These are phyloP conservation scores for Angomonas ambiguus DNA, from an alignment of 208 protist genomes.

Conservation along the genomic window DNA sequence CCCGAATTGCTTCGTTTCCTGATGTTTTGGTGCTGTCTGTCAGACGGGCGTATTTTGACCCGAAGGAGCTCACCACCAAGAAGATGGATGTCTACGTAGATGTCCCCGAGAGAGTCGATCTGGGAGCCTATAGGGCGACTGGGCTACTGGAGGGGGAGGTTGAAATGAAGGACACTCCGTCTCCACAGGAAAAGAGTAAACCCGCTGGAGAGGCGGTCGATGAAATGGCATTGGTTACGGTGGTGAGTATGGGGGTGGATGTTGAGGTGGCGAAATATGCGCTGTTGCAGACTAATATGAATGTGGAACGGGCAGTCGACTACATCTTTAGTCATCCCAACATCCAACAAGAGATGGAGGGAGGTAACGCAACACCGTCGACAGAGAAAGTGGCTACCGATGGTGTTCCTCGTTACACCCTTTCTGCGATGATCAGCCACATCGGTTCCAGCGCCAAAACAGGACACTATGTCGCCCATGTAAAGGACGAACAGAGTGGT, in stretches of 20 bases:
- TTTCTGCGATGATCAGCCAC: constrained; percentile 90
- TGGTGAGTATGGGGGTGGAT: constrained; percentile 90
- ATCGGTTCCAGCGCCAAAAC: constrained; percentile 83
- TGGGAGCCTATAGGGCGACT: constrained; percentile 48
- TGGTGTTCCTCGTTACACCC: constrained; percentile 56
- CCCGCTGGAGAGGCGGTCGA: constrained; percentile 26
- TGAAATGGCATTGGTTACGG: constrained; percentile 63
- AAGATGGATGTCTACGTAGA: constrained; percentile 90
- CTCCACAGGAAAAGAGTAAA: constrained; percentile 3
- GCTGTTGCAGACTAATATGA: constrained; percentile 82
- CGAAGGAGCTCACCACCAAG: constrained; percentile 53
- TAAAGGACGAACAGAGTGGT: constrained; percentile 60
- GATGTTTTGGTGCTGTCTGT: constrained; percentile 77
- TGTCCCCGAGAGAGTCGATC: constrained; percentile 59
- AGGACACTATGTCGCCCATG: constrained; percentile 91
- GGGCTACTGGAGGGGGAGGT: constrained; percentile 57
- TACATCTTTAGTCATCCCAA: constrained; percentile 95
- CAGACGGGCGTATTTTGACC: constrained; percentile 80
- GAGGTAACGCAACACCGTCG: neutral
- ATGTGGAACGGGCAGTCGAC: constrained; percentile 94
- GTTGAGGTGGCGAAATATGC: constrained; percentile 61
- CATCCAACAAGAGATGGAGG: constrained; percentile 38
- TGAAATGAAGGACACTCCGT: constrained; percentile 28
- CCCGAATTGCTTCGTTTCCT: constrained; percentile 74
- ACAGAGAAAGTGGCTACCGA: constrained; percentile 23